Conservation (phyloP, 2,329 filamentous ascomycete species). For the Penicillium sp. region DNA sequence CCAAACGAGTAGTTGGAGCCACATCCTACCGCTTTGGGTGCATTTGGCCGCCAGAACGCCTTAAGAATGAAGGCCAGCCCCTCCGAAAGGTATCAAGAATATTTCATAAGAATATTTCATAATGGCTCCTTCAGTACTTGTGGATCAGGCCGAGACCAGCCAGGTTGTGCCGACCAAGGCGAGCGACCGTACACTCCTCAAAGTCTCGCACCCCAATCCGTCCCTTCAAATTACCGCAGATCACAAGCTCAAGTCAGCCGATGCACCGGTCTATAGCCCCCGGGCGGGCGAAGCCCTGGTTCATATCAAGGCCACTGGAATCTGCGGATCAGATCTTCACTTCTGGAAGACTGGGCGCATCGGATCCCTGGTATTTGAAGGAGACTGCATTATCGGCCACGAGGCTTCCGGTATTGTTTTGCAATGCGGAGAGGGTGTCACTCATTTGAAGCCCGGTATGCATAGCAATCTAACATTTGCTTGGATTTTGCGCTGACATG, state of each 20-base stretch:
- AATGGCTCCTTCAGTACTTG: slow-evolving; percentile 18
- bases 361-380: slow-evolving; percentile 62
- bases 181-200: slow-evolving; percentile 9
- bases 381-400: slow-evolving; percentile 67
- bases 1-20: slow-evolving; percentile 1
- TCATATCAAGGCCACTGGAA: slow-evolving; percentile 64
- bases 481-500: background rate
- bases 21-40: slow-evolving; percentile 1
- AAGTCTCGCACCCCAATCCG: slow-evolving; percentile 48
- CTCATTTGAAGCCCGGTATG: slow-evolving; percentile 50
- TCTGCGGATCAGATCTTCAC: slow-evolving; percentile 70
- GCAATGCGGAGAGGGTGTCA: slow-evolving; percentile 58
- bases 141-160: slow-evolving; percentile 5
- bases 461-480: background rate
- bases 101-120: background rate
- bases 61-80: background rate
- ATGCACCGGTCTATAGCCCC: slow-evolving; percentile 60
- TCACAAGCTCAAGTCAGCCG: slow-evolving; percentile 58
- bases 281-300: slow-evolving; percentile 58
- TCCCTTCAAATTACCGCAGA: slow-evolving; percentile 63
- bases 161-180: slow-evolving; percentile 8
- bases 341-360: slow-evolving; percentile 69
- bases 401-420: slow-evolving; percentile 65
- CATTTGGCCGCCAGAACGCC: background rate
- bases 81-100: background rate